phyloP scores from a whole-genome alignment of 2,329 filamentous ascomycete species.

The Escovopsis sp. region DNA sequence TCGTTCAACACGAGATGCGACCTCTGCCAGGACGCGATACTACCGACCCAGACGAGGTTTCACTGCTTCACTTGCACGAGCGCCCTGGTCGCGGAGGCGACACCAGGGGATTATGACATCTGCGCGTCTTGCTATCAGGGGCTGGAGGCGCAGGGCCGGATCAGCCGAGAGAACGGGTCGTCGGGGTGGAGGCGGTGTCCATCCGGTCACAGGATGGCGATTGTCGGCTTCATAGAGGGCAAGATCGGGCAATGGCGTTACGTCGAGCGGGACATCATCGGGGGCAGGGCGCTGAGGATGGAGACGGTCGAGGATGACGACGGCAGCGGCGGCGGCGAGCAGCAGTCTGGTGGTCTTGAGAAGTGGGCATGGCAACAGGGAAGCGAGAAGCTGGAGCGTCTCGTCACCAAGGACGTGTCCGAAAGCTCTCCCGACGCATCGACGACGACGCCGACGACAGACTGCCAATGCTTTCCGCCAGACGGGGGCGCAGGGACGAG shows the following conservation, averaged over 20 bases:
- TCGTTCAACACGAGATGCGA: constrained; percentile 67
- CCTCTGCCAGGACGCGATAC: constrained; percentile 59
- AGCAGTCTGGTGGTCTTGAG: constrained; percentile 24
- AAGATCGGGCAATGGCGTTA: constrained; percentile 52
- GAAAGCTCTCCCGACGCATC: constrained; percentile 21
- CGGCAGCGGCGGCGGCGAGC: constrained; percentile 30
- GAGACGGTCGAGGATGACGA: constrained; percentile 25
- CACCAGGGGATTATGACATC: constrained; percentile 70
- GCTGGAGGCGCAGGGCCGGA: constrained; percentile 46
- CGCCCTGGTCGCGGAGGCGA: constrained; percentile 28
- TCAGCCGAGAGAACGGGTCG: constrained; percentile 62
- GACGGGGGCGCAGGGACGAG: constrained; percentile 57
- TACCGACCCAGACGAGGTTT: constrained; percentile 52
- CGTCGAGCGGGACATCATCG: constrained; percentile 59
- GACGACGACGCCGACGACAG: constrained; percentile 9
- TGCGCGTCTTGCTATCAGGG: constrained; percentile 65
- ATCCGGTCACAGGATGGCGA: constrained; percentile 68
- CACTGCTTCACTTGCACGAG: constrained; percentile 67
- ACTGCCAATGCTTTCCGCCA: constrained; percentile 44
- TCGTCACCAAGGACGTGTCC: constrained; percentile 38
- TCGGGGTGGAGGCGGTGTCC: constrained; percentile 74
- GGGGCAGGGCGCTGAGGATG: constrained; percentile 55
- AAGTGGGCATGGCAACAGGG: constrained; percentile 38
- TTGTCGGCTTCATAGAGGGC: constrained; percentile 60
- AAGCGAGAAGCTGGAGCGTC: constrained; percentile 25